These are phyloP conservation scores for Tulasnella sp. DNA, from an alignment of 768 basidiomycete species.

Conservation along the genomic window DNA sequence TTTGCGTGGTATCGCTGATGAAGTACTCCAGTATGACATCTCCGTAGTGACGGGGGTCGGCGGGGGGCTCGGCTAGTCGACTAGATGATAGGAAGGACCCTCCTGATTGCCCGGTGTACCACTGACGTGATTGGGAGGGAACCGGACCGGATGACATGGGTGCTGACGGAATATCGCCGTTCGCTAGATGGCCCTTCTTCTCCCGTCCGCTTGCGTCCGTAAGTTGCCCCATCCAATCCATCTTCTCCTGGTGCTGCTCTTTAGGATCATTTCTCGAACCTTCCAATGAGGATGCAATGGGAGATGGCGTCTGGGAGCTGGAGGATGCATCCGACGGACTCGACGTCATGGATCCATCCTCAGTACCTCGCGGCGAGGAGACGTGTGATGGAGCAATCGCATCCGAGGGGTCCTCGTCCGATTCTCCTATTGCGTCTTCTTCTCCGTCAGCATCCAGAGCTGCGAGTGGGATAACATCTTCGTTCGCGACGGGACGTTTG, in stretches of 20 bases:
- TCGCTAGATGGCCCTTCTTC: background rate
- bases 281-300: conserved; percentile 42
- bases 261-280: background rate
- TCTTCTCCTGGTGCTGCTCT: background rate
- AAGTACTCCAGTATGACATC: conserved; percentile 98
- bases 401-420: conserved; percentile 2
- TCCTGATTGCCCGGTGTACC: conserved; percentile 31
- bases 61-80: background rate
- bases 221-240: conserved; percentile 5
- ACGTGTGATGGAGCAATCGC: conserved; percentile 7
- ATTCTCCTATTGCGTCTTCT: conserved; percentile 6
- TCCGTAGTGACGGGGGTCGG: conserved; percentile 43
- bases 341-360: conserved; percentile 84
- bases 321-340: conserved; percentile 77
- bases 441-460: conserved; percentile 7
- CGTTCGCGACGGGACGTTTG: conserved; percentile 10
- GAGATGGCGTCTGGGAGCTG: conserved; percentile 89
- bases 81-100: conserved; percentile 29
- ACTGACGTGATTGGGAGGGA: background rate
- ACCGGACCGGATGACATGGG: background rate
- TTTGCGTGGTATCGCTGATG: conserved; percentile 89
- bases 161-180: background rate
- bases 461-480: background rate
- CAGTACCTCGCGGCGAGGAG: conserved; percentile 41
- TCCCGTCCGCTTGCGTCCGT: background rate